Evolutionary conservation across 129 eudicot species (phyloP).

Genomic region (Flaveria bidentis): DNA sequence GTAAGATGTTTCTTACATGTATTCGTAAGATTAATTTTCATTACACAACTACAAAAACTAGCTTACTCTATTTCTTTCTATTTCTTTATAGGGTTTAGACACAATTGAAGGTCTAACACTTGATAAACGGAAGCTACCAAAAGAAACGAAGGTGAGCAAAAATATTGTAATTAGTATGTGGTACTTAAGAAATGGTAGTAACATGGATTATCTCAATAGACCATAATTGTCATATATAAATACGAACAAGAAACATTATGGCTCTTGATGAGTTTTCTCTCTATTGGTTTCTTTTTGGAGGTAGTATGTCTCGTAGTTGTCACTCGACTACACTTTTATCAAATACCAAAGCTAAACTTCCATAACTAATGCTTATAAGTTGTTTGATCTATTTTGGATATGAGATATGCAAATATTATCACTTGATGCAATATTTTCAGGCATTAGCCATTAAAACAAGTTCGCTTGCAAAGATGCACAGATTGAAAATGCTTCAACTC

Average conservation of each 20-base stretch:
- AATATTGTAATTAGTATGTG: background rate
- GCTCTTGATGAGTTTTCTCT: no score
- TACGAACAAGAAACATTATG: no score
- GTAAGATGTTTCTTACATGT: conserved; percentile 7
- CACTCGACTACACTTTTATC: no score
- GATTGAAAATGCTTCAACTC: conserved; percentile 32
- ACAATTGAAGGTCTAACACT: conserved; percentile 29
- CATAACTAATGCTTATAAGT: no score
- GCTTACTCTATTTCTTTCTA: background rate
- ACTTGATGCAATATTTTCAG: conserved; percentile 2
- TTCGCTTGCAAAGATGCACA: conserved; percentile 32
- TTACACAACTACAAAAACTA: no score
- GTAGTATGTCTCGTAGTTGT: no score
- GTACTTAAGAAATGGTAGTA: background rate
- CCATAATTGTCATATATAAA: no score
- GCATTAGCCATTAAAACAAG: conserved; percentile 1
- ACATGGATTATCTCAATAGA: no score
- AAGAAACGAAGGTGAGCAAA: background rate
- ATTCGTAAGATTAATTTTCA: background rate
- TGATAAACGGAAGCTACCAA: conserved; percentile 18
- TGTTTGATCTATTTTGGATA: no score
- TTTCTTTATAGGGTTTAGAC: conserved; percentile 16
- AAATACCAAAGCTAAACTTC: no score
- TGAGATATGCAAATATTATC: background rate
- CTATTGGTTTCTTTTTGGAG: no score